Percentiles rank a stretch among this genome's conserved stretches.
These are phyloP conservation scores for Pseudogymnoascus verrucosus DNA, from an alignment of 2,329 filamentous ascomycete species.

Conservation along the genomic window DNA sequence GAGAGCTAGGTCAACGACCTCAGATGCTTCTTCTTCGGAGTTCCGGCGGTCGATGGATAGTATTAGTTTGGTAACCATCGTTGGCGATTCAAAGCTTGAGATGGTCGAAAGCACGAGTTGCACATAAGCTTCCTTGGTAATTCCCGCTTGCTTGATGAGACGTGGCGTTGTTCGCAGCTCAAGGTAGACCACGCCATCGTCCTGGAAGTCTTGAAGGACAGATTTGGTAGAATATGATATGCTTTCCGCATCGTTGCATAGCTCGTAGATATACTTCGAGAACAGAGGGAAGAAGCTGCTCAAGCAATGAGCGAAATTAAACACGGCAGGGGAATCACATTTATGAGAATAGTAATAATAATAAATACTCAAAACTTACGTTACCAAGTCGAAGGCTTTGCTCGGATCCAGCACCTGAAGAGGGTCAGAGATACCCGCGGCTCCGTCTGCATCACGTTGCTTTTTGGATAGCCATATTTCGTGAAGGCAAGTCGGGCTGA, in stretches of 20 bases:
- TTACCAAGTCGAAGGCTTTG: slow-evolving; percentile 64
- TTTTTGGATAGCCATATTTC: slow-evolving; percentile 62
- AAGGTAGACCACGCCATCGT: slow-evolving; percentile 67
- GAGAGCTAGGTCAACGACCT: slow-evolving; percentile 56
- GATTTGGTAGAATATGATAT: slow-evolving; percentile 54
- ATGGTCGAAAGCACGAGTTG: slow-evolving; percentile 59
- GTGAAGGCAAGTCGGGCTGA: slow-evolving; percentile 64
- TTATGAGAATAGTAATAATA: slow-evolving; percentile 1
- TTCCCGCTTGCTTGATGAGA: slow-evolving; percentile 39
- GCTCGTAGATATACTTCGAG: slow-evolving; percentile 69
- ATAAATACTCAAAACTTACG: slow-evolving; percentile 36
- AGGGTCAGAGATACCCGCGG: slow-evolving; percentile 52
- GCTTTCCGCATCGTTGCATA: slow-evolving; percentile 55
- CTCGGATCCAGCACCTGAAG: slow-evolving; percentile 58
- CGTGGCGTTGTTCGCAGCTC: slow-evolving; percentile 77
- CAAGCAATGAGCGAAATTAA: slow-evolving; percentile 13
- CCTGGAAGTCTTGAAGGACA: slow-evolving; percentile 58
- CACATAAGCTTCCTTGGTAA: slow-evolving; percentile 55
- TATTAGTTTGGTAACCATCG: slow-evolving; percentile 58
- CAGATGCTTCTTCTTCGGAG: slow-evolving; percentile 47
- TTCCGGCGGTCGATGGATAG: slow-evolving; percentile 66
- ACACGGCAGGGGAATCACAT: not conserved
- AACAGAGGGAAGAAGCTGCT: slow-evolving; percentile 70
- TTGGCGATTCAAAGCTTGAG: slow-evolving; percentile 33
- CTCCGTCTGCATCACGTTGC: slow-evolving; percentile 38